Evolutionary conservation across 441 rosid genomes (phyloP).

Genomic region (Bruguiera hainesii): DNA sequence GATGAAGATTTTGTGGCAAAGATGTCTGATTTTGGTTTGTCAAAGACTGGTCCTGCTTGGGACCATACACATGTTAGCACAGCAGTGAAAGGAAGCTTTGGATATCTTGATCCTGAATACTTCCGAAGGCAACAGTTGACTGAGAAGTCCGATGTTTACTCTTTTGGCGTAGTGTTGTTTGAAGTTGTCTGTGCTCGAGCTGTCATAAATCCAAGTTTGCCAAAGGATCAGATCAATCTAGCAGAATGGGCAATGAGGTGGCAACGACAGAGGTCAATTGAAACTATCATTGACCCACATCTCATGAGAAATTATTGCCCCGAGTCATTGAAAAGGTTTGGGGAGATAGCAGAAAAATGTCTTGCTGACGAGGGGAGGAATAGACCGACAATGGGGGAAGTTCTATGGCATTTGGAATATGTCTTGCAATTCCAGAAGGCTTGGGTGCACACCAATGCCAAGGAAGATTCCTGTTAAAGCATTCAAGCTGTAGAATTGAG

Average conservation of each 20-base stretch:
- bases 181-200: conserved; percentile 85
- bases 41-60: conserved; percentile 73
- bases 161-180: conserved; percentile 76
- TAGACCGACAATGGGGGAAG: conserved; percentile 89
- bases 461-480: conserved; percentile 37
- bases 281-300: conserved; percentile 57
- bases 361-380: conserved; percentile 73
- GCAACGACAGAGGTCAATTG: conserved; percentile 63
- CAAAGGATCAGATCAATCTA: conserved; percentile 89
- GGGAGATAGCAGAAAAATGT: conserved; percentile 89
- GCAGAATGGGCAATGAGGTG: conserved; percentile 89
- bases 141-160: conserved; percentile 90
- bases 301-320: conserved; percentile 49
- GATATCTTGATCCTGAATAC: conserved; percentile 89
- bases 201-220: conserved; percentile 80
- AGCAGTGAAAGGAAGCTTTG: conserved; percentile 91
- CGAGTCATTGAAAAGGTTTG: conserved; percentile 70
- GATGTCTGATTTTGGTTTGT: conserved; percentile 87
- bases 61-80: conserved; percentile 89
- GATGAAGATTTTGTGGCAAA: conserved; percentile 76
- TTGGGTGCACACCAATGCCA: conserved; percentile 43
- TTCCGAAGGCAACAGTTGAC: conserved; percentile 80
- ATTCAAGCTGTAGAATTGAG: not conserved
- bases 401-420: conserved; percentile 79
- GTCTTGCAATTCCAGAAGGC: conserved; percentile 76